Base-by-base conservation (phyloP, 805 yeast genomes). In the Lachancea nothofagi region DNA sequence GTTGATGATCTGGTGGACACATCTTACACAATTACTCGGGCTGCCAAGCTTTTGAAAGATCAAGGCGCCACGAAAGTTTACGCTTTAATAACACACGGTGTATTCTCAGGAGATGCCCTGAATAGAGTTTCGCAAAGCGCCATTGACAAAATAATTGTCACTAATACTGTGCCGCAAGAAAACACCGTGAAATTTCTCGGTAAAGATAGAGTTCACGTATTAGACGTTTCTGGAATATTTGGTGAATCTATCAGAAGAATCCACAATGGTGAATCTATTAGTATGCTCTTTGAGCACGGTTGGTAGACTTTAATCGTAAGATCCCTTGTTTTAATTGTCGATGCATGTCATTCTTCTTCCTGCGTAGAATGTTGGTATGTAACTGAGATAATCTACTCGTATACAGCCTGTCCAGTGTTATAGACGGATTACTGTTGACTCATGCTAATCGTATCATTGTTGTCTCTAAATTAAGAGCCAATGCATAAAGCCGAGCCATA, bases 231-330 rank as follows among this genome's bases (percentile, higher is more conserved):
- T 7, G 70, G 83, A 42, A 76, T 93, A 14, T 83, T 93, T 52
- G 96, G 94, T 13, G 99, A 93, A 64, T 90, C 97, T 2, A 87
- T 93, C 32, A 74, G 99, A 60, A 74, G 99, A 61, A 90, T 93
- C 36, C 95, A 93, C 62, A 93, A 93, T 52, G 99, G 99, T 50
- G 99, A 93, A 67, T 79, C 90, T 12, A 95, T 93, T 13, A 82
- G 95, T 14, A 83, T 87, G 85, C 69, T 93, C 45, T 93, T 89
- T 65, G 96, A 88, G 53, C 89, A 84, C 51, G 94, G 71, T 6
- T 65, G 69, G 65, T 62, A 40, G 36, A 13, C 20, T 13, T 17
- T 20, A 13, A 20, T 14, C 7, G 21, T n/a, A 13, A 17, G 38
- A 7, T 10, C 14, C 6, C 13, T 24, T 5, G 32, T n/a, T 15